phyloP scores from a whole-genome alignment of 805 yeast genomes.

The Ogataea paradorogensis region DNA sequence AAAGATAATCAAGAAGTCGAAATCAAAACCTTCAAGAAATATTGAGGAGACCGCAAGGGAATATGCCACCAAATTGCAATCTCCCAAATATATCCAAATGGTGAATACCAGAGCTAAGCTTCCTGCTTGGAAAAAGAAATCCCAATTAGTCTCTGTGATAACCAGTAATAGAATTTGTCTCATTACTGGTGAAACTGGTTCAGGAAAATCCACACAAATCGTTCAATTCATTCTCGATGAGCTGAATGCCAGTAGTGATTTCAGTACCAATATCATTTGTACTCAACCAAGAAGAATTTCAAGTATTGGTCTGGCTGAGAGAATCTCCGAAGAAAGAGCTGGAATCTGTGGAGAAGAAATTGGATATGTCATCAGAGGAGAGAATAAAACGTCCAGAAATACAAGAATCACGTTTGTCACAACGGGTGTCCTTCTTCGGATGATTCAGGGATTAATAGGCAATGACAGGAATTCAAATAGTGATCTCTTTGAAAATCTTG shows the following conservation, averaged over 20 bases:
- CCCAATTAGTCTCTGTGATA: conserved; percentile 55
- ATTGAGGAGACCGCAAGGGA: conserved; percentile 33
- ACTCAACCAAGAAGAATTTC: conserved; percentile 97
- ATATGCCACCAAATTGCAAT: conserved; percentile 33
- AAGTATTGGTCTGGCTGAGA: conserved; percentile 89
- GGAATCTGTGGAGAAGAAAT: conserved; percentile 66
- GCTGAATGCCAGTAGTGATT: conserved; percentile 47
- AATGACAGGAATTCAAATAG: conserved; percentile 22
- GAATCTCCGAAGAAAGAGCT: conserved; percentile 83
- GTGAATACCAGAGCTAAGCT: conserved; percentile 48
- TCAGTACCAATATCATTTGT: conserved; percentile 64
- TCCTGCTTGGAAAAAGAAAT: conserved; percentile 81
- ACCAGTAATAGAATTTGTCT: conserved; percentile 61
- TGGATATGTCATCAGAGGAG: conserved; percentile 91
- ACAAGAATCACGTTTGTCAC: conserved; percentile 88
- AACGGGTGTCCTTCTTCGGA: conserved; percentile 85
- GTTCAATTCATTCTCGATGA: conserved; percentile 86
- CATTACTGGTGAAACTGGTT: conserved; percentile 96
- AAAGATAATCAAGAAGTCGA: conserved; percentile 7
- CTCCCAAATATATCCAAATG: conserved; percentile 35
- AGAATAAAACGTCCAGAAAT: conserved; percentile 54
- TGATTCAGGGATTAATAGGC: conserved; percentile 58
- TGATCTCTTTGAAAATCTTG: conserved; percentile 50
- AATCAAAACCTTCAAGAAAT: conserved; percentile 30
- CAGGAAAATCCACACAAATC: conserved; percentile 94